Conservation (phyloP, 345 rosid genomes). For the Eucalyptus guilfoylei region DNA sequence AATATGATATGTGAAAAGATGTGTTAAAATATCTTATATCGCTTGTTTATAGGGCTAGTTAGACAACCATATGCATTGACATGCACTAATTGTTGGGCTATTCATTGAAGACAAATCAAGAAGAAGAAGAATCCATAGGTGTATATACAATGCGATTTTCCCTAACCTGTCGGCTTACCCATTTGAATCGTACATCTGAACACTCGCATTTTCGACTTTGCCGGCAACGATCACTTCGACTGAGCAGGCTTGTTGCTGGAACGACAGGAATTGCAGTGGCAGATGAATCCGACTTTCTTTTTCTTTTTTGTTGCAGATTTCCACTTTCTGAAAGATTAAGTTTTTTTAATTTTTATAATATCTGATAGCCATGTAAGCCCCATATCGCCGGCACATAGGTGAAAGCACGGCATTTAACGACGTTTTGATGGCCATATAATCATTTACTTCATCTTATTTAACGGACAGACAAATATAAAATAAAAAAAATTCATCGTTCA, state of each 20-base stretch:
- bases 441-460: neutral
- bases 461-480: neutral
- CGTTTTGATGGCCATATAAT: neutral
- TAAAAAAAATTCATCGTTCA: neutral
- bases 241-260: neutral
- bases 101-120: neutral
- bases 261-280: neutral
- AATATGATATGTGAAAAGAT: neutral
- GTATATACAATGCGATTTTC: neutral
- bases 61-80: neutral
- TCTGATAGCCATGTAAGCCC: neutral
- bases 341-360: neutral
- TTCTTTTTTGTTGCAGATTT: neutral
- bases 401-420: neutral
- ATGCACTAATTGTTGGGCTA: neutral
- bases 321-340: neutral
- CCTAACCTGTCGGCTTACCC: neutral
- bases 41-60: neutral
- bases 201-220: neutral
- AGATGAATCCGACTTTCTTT: neutral
- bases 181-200: neutral
- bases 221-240: neutral
- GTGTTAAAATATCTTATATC: neutral
- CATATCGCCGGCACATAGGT: neutral
- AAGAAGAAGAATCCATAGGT: neutral